Conservation (phyloP, 2,329 filamentous ascomycete species). For the Geosmithia flava region DNA sequence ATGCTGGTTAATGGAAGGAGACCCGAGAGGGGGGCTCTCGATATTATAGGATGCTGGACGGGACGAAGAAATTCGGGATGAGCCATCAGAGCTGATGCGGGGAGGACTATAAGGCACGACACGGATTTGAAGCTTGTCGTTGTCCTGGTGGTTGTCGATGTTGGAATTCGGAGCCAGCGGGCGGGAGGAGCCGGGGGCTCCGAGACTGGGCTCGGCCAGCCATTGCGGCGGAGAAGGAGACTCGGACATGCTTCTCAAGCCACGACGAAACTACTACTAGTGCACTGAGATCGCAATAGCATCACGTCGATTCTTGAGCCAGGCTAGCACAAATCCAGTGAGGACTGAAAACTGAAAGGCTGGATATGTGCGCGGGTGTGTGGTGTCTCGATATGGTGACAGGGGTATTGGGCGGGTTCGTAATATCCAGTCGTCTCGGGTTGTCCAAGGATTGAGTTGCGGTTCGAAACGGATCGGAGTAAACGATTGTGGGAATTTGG, state of each 20-base stretch:
- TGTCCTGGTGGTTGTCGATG: constrained; percentile 1
- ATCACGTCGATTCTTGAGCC: background rate
- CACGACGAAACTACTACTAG: background rate
- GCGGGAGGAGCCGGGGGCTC: background rate
- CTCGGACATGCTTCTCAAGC: constrained; percentile 1
- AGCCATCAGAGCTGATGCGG: constrained; percentile 18
- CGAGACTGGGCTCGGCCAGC: background rate
- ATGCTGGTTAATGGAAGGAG: background rate
- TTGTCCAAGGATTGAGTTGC: background rate
- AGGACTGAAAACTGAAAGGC: background rate
- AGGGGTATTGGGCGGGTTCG: background rate
- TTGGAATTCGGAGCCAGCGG: no score
- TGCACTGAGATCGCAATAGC: background rate
- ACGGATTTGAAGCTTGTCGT: constrained; percentile 16
- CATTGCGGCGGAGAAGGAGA: background rate
- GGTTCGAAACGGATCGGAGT: background rate
- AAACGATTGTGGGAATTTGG: background rate
- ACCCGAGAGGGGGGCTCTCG: constrained; percentile 3
- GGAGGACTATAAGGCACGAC: constrained; percentile 25
- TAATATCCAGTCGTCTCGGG: background rate
- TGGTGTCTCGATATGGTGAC: background rate
- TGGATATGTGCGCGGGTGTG: background rate
- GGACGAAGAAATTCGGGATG: constrained; percentile 6
- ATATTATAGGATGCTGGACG: constrained; percentile 11
- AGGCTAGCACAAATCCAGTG: background rate